A percentile compares a stretch with the other conserved stretches of the same genome.
Evolutionary conservation across 306 rosid species (phyloP).

Genomic region (Cyamopsis tetragonoloba): DNA sequence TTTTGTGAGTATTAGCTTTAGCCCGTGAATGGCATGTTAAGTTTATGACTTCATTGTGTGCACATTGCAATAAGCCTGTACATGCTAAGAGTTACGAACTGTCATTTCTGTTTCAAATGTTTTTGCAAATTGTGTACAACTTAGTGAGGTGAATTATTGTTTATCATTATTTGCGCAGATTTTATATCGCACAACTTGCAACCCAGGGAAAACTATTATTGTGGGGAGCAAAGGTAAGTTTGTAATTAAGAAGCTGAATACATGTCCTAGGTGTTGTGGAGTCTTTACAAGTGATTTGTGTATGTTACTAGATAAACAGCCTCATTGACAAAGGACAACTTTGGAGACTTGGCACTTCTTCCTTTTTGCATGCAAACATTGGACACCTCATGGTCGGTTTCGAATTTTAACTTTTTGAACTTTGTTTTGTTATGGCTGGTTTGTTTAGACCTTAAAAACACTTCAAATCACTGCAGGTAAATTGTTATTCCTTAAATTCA

Average conservation of each 20-base stretch:
- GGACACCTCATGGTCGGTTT: conserved; percentile 79
- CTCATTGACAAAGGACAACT: conserved; percentile 78
- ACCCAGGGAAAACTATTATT: conserved; percentile 63
- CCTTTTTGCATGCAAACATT: conserved; percentile 83
- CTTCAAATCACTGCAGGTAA: conserved; percentile 44
- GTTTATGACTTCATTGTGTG: neutral
- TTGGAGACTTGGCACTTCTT: conserved; percentile 82
- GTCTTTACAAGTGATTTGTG: conserved; percentile 5
- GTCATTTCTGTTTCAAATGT: neutral
- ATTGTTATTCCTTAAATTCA: conserved; percentile 81
- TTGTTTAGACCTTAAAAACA: conserved; percentile 4
- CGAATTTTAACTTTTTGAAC: conserved; percentile 8
- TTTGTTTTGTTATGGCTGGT: conserved; percentile 5
- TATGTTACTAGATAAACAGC: conserved; percentile 54
- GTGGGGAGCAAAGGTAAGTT: conserved; percentile 92
- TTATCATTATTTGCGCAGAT: conserved; percentile 38
- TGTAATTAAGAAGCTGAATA: conserved; percentile 12
- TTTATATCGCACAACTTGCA: conserved; percentile 66
- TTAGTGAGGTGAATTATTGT: conserved; percentile 4
- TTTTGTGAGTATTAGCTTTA: conserved; percentile 56
- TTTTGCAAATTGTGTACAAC: conserved; percentile 3
- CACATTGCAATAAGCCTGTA: neutral
- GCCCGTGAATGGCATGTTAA: neutral
- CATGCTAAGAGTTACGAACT: neutral
- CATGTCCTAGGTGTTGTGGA: neutral